Evolutionary conservation across 1,139 yeast species (phyloP), one percentile per base, ranked within the genome.

Genomic region (Candida albicans): DNA sequence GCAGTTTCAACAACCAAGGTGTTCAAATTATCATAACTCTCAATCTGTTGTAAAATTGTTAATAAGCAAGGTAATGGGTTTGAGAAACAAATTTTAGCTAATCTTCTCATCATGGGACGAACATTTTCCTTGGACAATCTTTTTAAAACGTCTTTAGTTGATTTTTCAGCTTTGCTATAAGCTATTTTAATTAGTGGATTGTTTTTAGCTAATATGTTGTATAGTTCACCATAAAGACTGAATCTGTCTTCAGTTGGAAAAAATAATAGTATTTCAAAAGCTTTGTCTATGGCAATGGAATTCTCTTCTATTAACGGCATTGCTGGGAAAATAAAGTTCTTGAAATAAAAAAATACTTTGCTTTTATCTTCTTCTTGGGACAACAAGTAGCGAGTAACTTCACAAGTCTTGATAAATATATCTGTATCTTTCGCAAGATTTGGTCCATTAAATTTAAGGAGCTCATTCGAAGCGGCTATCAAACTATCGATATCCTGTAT

Each of bases 11-110:
- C 91, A 10, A 93, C 83, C 45, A 90, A 70, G 37, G 80, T 82
- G 43, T 84, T 88, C 52, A 90, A 77, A 58, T 90, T 93, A 58
- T 87, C 96, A 58, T 93, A 95, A 67, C 96, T 89, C 61, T 95
- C 99, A 48, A 93, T 82, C 56, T 84, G 91, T 44, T 78, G 80
- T 25, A 85, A 68, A 33, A 84, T 73, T 1, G 86, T 77, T 33
- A 75, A 64, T 31, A 86, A 78, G 28, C 95, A 81, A 1, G 96
- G 88, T 26, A 93, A 61, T 1, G 99, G 99, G 57, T 90, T 90
- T 1, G 87, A 70, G 49, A 81, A 84, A 26, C 91, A 79, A n/a
- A 87, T 72, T 49, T 84, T 84, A 0, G 96, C 87, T 30, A 93
- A 69, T 45, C 82, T 75, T 51, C 95, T 75, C 79, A 87, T 86